Base-by-base conservation (phyloP, 73 alveolate species). In the Durusdinium trenchii region DNA sequence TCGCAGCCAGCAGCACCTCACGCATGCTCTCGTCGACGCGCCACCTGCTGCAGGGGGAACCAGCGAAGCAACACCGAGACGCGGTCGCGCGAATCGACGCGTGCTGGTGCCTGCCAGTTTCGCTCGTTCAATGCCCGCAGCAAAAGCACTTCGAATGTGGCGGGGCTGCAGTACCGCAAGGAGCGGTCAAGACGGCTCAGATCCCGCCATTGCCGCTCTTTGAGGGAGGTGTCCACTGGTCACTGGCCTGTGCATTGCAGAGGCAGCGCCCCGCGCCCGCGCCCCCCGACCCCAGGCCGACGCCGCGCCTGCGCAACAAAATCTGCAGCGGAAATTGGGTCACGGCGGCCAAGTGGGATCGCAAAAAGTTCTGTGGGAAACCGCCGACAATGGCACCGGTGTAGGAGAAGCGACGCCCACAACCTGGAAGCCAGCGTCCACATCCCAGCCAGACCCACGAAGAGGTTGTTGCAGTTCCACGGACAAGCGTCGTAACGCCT, bases 361-460 rank as follows among this genome's bases (percentile, higher is more conserved):
- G 78, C 78, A 64, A 5, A 23, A 64, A 64, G 40, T 5, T 6
- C 78, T 64, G 78, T 23, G 78, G 40, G 36, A 12, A 64, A 40
- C 78, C 78, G 7, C 43, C 5, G 78, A 30, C 78, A 14, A 6
- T 10, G 36, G 40, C 78, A 20, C 43, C 30, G 43, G 7, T 6
- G 35, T 40, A 10, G 40, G 40, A 64, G 78, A 5, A 5, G 78
- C 35, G 10, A 64, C 78, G 36, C 43, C 40, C 43, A 64, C 78
- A 9, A 64, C 7, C 78, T 64, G 43, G 78, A 40, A 6, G 78
- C 78, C 78, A 23, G 78, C 78, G 43, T 35, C 43, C 35, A 64
- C 78, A 64, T 64, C 78, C 78, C 78, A 64, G 40, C 78, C 78
- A 64, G n/a, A 57, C 69, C 69, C 69, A 57, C 12, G 69, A 57